A percentile compares a stretch with the other conserved stretches of the same genome.
phyloP scores from a whole-genome alignment of 148 eudicot species.

The Rhododendron molle region DNA sequence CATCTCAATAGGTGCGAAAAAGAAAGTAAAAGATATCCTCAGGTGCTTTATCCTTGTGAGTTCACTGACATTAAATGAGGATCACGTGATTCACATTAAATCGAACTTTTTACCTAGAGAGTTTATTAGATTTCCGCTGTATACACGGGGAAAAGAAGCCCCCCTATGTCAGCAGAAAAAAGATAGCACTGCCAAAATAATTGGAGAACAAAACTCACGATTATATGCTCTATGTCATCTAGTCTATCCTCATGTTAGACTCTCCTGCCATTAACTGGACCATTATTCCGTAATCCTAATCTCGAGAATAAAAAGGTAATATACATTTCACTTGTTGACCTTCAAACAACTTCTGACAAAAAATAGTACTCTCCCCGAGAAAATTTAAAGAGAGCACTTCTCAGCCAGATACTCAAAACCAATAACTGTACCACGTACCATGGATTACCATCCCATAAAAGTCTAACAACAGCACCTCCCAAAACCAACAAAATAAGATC shows the following conservation, averaged over 20 bases:
- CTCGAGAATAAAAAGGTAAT: not conserved
- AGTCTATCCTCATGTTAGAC: not conserved
- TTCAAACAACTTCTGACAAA: not conserved
- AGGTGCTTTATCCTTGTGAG: not conserved
- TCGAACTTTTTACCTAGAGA: not conserved
- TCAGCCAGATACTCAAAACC: slow-evolving; percentile 9
- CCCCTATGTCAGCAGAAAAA: not conserved
- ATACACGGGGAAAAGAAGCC: not conserved
- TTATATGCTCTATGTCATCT: not conserved
- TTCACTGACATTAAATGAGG: not conserved
- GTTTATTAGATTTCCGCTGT: not conserved
- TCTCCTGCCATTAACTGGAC: not conserved
- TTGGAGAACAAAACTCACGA: not conserved
- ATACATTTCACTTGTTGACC: not conserved
- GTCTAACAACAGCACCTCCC: not conserved
- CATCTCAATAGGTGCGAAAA: not conserved
- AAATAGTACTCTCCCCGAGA: not conserved
- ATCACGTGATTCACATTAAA: not conserved
- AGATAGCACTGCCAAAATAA: not conserved
- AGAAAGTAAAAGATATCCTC: not conserved
- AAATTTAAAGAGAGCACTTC: not conserved
- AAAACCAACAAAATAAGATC: not conserved
- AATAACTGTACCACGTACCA: not conserved
- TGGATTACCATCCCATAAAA: not conserved
- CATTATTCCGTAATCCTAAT: not conserved